phyloP scores from a whole-genome alignment of 139 green algal species.

The Coccomyxa sp. region DNA sequence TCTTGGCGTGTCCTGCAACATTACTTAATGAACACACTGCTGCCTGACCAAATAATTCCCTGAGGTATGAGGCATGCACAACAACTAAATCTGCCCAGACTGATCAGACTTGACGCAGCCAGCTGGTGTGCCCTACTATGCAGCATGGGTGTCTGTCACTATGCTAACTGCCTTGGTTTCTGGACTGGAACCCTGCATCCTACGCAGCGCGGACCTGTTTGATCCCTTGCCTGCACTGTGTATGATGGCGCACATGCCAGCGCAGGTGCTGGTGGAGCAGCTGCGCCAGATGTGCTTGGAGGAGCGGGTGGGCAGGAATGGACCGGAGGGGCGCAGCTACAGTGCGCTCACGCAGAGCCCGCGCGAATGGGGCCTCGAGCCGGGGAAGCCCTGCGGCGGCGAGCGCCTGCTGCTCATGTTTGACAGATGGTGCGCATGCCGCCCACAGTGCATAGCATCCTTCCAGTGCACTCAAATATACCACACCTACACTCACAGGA shows the following conservation, averaged over 20 bases:
- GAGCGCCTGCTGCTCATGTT: conserved; percentile 89
- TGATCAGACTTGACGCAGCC: no score
- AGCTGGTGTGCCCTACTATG: no score
- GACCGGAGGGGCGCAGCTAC: conserved; percentile 36
- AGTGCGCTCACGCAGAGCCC: conserved; percentile 60
- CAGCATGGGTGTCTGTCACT: no score
- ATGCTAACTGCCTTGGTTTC: no score
- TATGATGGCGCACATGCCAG: no score
- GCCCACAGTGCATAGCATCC: neutral
- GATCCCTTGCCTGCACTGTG: neutral
- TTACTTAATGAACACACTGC: neutral
- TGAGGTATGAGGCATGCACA: neutral
- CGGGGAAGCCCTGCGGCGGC: conserved; percentile 64
- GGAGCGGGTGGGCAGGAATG: conserved; percentile 36
- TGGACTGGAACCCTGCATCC: no score
- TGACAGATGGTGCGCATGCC: conserved; percentile 65
- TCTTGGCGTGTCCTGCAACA: neutral
- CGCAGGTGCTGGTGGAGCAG: conserved; percentile 64
- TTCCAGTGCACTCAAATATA: neutral
- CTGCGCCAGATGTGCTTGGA: conserved; percentile 76
- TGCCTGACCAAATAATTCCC: neutral
- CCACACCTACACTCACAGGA: no score
- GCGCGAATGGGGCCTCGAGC: conserved; percentile 46
- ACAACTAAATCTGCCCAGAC: neutral
- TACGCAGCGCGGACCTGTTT: no score